A percentile compares a stretch with the other conserved stretches of the same genome.
Evolutionary conservation across 225 moss, liverwort and hornwort genomes (phyloP).

Genomic region (Bryoerythrophyllum caledonicum): DNA sequence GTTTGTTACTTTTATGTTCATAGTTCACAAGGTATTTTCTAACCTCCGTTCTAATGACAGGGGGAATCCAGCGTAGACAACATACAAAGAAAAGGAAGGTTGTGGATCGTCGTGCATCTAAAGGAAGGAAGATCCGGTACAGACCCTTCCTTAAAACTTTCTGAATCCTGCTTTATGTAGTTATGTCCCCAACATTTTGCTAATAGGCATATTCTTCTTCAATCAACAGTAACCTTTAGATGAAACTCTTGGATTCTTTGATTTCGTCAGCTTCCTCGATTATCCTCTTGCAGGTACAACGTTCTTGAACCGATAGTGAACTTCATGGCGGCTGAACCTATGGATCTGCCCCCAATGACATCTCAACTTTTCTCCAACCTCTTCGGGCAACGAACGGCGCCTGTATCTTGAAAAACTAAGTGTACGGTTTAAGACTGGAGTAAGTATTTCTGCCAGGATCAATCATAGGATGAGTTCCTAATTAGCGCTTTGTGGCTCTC

Average conservation of each 20-base stretch:
- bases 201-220: neutral
- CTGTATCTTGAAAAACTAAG: constrained; percentile 25
- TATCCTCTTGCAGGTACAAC: constrained; percentile 56
- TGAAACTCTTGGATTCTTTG: neutral
- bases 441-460: too few relatives aligned
- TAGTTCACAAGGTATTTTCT: neutral
- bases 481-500: too few relatives aligned
- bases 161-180: neutral
- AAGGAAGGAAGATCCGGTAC: constrained; percentile 89
- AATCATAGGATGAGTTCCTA: too few relatives aligned
- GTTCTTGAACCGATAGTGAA: constrained; percentile 77
- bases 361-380: constrained; percentile 77
- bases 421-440: neutral
- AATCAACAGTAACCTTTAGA: neutral
- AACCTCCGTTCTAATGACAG: constrained; percentile 27
- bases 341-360: constrained; percentile 74
- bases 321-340: constrained; percentile 91
- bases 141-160: neutral
- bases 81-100: constrained; percentile 79
- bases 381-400: constrained; percentile 56
- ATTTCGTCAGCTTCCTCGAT: neutral
- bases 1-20: neutral
- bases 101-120: constrained; percentile 99
- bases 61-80: constrained; percentile 44
- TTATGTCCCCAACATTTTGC: neutral